phyloP scores from a whole-genome alignment of 495 filamentous ascomycete genomes.

The Cladorrhinum samala region DNA sequence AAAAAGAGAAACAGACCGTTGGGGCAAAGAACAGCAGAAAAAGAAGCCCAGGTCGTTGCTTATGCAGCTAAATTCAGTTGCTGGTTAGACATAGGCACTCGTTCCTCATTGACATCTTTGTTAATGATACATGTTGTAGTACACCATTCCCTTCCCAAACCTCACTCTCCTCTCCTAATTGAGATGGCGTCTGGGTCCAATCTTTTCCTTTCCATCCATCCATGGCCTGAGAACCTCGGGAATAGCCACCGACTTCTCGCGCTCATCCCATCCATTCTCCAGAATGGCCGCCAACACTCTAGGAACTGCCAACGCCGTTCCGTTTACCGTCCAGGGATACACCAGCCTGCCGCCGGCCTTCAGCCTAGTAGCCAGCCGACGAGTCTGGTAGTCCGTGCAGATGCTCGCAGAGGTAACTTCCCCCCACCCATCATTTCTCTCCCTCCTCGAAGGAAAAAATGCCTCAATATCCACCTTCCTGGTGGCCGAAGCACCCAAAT shows the following conservation, averaged over 20 bases:
- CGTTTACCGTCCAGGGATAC: slow-evolving; percentile 86
- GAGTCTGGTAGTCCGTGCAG: slow-evolving; percentile 90
- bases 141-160: background rate
- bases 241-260: slow-evolving; percentile 55
- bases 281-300: slow-evolving; percentile 84
- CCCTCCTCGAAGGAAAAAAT: slow-evolving; percentile 77
- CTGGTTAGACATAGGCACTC: no score
- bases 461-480: slow-evolving; percentile 92
- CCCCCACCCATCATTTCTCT: slow-evolving; percentile 76
- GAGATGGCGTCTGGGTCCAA: slow-evolving; percentile 38
- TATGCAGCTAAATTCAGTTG: no score
- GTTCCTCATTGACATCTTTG: background rate
- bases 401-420: slow-evolving; percentile 87
- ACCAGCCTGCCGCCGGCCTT: slow-evolving; percentile 39
- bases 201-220: slow-evolving; percentile 71
- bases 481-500: slow-evolving; percentile 80
- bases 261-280: slow-evolving; percentile 84
- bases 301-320: slow-evolving; percentile 87
- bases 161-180: slow-evolving; percentile 2
- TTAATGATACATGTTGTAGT: background rate
- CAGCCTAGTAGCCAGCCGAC: slow-evolving; percentile 69
- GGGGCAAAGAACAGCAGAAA: no score
- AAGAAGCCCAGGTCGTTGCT: no score
- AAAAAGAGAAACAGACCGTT: no score
- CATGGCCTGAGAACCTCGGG: slow-evolving; percentile 71